A percentile compares a stretch with the other conserved stretches of the same genome.
Conservation (phyloP, 441 rosid genomes). For the Erodium trifolium region DNA sequence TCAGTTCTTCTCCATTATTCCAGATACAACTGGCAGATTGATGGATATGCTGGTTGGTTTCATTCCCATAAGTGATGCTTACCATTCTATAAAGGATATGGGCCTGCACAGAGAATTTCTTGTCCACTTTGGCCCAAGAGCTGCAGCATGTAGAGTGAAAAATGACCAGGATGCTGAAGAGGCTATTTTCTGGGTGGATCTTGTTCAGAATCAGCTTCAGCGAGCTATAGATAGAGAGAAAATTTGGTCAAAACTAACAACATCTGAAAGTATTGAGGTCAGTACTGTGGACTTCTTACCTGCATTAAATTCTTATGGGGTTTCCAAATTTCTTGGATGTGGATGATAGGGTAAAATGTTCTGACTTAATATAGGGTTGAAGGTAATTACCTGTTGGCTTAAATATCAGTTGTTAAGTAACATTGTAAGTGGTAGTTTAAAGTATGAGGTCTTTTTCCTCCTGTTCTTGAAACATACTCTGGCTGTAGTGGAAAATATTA, state of each 20-base stretch:
- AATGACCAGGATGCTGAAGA: conserved; percentile 66
- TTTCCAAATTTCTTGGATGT: conserved; percentile 6
- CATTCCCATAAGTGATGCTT: conserved; percentile 61
- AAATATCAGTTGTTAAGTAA: not conserved
- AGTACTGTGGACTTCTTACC: conserved; percentile 20
- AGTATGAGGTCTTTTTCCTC: not conserved
- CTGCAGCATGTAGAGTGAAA: conserved; percentile 64
- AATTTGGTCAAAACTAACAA: conserved; percentile 92
- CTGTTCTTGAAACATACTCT: not conserved
- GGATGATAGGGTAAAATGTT: conserved; percentile 2
- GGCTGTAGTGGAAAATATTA: not conserved
- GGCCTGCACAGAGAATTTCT: conserved; percentile 87
- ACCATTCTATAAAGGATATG: conserved; percentile 55
- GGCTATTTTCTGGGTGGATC: conserved; percentile 92
- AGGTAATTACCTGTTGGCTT: not conserved
- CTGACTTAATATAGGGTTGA: not conserved
- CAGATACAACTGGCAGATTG: conserved; percentile 74
- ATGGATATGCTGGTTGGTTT: conserved; percentile 85
- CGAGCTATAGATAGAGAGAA: conserved; percentile 87
- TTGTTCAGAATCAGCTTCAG: conserved; percentile 76
- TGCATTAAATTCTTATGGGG: conserved; percentile 1
- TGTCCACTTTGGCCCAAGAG: conserved; percentile 89
- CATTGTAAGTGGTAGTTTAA: conserved; percentile 1
- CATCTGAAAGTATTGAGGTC: conserved; percentile 98
- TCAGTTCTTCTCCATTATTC: conserved; percentile 57